Conservation (phyloP, 495 filamentous ascomycete species). For the Cercophora newfieldiana region DNA sequence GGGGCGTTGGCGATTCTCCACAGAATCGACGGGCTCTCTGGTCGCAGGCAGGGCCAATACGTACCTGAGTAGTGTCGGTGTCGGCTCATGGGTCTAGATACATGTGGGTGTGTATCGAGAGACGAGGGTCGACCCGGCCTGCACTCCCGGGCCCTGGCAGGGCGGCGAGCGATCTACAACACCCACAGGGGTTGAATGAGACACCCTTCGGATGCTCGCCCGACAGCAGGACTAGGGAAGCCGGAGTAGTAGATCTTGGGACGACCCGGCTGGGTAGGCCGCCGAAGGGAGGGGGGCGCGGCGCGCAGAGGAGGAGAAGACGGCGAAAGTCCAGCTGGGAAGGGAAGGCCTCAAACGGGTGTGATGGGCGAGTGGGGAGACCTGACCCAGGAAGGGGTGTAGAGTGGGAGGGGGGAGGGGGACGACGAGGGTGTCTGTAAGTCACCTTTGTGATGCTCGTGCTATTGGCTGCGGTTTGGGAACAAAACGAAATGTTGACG, state of each 20-base stretch:
- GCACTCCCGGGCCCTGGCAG: constrained; percentile 11
- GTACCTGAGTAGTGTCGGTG: constrained; percentile 25
- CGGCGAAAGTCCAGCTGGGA: background rate
- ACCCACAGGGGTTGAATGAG: constrained; percentile 25
- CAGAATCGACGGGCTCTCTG: constrained; percentile 23
- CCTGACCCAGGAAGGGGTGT: background rate
- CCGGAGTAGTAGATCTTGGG: constrained; percentile 27
- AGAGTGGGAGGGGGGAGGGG: background rate
- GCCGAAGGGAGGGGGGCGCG: background rate
- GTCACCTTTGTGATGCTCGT: background rate
- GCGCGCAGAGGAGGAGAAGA: background rate
- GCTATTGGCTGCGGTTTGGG: background rate
- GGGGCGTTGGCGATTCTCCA: constrained; percentile 26
- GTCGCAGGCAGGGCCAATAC: constrained; percentile 24
- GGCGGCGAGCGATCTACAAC: constrained; percentile 27
- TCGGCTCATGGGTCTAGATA: constrained; percentile 21
- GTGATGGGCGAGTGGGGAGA: background rate
- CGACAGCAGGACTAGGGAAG: constrained; percentile 17
- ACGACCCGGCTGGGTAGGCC: background rate
- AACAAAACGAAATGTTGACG: background rate
- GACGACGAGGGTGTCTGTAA: background rate
- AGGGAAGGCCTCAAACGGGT: background rate
- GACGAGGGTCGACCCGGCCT: constrained; percentile 9
- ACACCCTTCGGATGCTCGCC: constrained; percentile 28
- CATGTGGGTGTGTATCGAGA: constrained; percentile 30